Conservation (phyloP, 345 rosid species). For the Lenwebbia sp. region DNA sequence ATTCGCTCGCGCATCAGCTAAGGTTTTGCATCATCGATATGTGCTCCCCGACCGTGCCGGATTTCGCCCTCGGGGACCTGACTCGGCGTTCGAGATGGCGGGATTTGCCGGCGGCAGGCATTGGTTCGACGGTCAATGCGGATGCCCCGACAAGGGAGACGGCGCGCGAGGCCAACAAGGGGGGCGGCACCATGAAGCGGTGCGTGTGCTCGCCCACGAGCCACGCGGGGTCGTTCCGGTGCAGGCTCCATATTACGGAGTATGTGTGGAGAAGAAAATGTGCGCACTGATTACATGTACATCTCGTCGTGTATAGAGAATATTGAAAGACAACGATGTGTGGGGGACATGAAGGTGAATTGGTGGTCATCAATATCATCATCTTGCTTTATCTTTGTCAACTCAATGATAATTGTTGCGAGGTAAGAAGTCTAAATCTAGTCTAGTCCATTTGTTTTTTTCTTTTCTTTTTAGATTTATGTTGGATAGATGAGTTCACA, state of each 20-base stretch:
- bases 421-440: not conserved
- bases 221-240: slow-evolving; percentile 12
- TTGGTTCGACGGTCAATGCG: not conserved
- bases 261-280: slow-evolving; percentile 2
- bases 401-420: not conserved
- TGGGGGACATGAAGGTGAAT: not conserved
- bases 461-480: not conserved
- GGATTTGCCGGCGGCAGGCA: not conserved
- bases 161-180: slow-evolving; percentile 1
- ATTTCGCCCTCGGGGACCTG: not conserved
- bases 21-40: not conserved
- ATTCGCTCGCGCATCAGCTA: not conserved
- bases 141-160: not conserved
- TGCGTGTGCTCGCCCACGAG: slow-evolving; percentile 8
- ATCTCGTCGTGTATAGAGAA: not conserved
- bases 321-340: not conserved
- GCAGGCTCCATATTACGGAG: slow-evolving; percentile 3
- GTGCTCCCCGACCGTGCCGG: not conserved
- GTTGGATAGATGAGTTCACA: too few relatives aligned
- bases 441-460: not conserved
- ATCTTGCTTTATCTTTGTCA: not conserved
- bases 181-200: slow-evolving; percentile 4
- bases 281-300: not conserved
- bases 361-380: not conserved
- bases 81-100: not conserved